These are phyloP conservation scores for Butyriboletus loyo DNA, from an alignment of 768 basidiomycete genomes.

Conservation along the genomic window DNA sequence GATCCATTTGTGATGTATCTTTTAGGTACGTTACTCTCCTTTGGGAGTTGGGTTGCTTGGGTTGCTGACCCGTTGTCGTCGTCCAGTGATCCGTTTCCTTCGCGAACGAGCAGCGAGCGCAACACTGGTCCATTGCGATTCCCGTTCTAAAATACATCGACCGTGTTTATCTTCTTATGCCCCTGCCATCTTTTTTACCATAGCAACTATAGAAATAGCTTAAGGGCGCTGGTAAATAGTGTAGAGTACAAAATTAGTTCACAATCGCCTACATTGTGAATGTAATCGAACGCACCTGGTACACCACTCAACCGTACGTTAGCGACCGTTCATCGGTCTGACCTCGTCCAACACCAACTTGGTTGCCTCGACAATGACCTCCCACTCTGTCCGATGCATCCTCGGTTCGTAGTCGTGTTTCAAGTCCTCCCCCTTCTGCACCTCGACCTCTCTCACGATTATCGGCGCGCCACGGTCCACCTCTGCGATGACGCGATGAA, in stretches of 20 bases:
- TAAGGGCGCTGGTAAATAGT: slow-evolving; percentile 14
- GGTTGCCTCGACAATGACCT: slow-evolving; percentile 86
- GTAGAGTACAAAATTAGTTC: slow-evolving; percentile 18
- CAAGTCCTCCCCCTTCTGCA: slow-evolving; percentile 69
- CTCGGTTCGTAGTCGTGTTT: slow-evolving; percentile 63
- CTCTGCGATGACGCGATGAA: slow-evolving; percentile 89
- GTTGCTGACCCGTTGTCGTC: not conserved
- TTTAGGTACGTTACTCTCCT: slow-evolving; percentile 13
- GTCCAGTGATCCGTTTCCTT: slow-evolving; percentile 16
- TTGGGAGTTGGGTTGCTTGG: not conserved
- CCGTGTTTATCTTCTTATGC: not conserved
- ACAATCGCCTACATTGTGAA: not conserved
- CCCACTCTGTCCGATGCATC: slow-evolving; percentile 83
- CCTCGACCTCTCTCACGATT: slow-evolving; percentile 73
- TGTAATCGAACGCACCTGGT: slow-evolving; percentile 10
- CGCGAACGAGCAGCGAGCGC: slow-evolving; percentile 15
- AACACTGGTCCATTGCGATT: slow-evolving; percentile 22
- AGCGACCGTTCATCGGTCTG: slow-evolving; percentile 19
- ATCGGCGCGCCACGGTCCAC: slow-evolving; percentile 92
- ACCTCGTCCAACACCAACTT: slow-evolving; percentile 61
- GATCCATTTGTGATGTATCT: slow-evolving; percentile 4
- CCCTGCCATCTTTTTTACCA: not conserved
- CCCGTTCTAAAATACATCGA: slow-evolving; percentile 24
- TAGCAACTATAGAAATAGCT: slow-evolving; percentile 13
- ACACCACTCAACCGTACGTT: not conserved